Conservation (phyloP, 169 alveolate species). For the Plasmodium billcollinsi region DNA sequence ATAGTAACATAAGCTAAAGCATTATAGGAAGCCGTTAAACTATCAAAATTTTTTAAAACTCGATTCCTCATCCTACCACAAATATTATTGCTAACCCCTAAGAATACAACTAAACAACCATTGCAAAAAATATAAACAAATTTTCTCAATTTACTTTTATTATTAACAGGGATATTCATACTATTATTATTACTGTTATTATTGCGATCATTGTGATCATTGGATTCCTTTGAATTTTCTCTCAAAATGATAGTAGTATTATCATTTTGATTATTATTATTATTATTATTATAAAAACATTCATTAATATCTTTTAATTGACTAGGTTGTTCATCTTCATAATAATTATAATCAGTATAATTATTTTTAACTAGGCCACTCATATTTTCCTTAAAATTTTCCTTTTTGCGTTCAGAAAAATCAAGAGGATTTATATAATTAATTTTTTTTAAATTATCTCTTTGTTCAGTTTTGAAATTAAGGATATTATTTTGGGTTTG, state of each 20-base stretch:
- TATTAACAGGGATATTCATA: neutral
- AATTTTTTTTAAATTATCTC: neutral
- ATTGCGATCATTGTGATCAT: neutral
- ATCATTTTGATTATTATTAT: too few species aligned
- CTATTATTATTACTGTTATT: too few species aligned
- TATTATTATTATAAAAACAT: too few species aligned
- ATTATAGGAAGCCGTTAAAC: slow-evolving; percentile 71
- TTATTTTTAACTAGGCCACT: too few species aligned
- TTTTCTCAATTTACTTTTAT: slow-evolving; percentile 10
- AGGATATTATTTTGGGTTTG: neutral
- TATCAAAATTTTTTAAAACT: slow-evolving; percentile 54
- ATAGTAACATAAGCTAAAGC: slow-evolving; percentile 59
- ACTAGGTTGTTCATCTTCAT: too few species aligned
- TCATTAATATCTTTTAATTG: too few species aligned
- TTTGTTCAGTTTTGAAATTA: neutral
- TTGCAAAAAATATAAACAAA: slow-evolving; percentile 57
- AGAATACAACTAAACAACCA: slow-evolving; percentile 70
- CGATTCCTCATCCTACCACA: slow-evolving; percentile 72
- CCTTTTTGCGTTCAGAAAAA: too few species aligned
- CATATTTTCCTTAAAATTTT: too few species aligned
- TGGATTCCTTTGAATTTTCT: too few species aligned
- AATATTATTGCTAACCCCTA: slow-evolving; percentile 64
- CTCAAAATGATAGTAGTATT: too few species aligned
- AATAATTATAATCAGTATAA: too few species aligned
- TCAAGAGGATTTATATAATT: neutral